Evolutionary conservation across 148 eudicot species (phyloP).

Genomic region (Camellia japonica): DNA sequence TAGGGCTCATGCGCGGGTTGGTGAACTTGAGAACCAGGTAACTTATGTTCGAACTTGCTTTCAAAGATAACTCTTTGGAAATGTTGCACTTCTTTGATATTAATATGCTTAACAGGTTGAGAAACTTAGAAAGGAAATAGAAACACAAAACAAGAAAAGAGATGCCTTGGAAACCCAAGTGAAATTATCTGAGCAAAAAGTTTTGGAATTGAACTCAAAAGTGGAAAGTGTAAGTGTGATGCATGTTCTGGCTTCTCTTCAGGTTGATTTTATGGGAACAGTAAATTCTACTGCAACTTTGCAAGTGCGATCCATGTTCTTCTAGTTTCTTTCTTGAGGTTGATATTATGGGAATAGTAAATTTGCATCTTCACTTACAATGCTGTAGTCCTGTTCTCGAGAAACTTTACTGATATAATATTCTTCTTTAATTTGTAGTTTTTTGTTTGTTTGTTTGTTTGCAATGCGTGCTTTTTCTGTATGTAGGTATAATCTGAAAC

Average conservation of each 20-base stretch:
- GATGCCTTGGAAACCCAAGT: conserved; percentile 44
- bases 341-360: neutral
- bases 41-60: conserved; percentile 8
- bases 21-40: conserved; percentile 62
- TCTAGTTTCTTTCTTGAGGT: neutral
- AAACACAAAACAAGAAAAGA: conserved; percentile 44
- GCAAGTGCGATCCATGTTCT: neutral
- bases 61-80: neutral
- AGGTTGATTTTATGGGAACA: neutral
- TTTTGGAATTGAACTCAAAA: conserved; percentile 45
- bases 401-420: neutral
- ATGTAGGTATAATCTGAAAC: no score
- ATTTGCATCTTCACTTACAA: neutral
- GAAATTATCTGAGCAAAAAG: conserved; percentile 45
- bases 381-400: neutral
- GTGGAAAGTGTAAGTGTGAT: conserved; percentile 47
- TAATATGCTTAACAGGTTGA: conserved; percentile 44
- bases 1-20: conserved; percentile 48
- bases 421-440: neutral
- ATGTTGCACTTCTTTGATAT: neutral
- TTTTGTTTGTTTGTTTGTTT: no score
- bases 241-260: neutral
- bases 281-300: neutral
- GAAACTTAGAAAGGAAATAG: conserved; percentile 53
- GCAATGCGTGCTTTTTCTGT: neutral